Evolutionary conservation across 306 rosid species (phyloP).

Genomic region (Abrus pulchellus): DNA sequence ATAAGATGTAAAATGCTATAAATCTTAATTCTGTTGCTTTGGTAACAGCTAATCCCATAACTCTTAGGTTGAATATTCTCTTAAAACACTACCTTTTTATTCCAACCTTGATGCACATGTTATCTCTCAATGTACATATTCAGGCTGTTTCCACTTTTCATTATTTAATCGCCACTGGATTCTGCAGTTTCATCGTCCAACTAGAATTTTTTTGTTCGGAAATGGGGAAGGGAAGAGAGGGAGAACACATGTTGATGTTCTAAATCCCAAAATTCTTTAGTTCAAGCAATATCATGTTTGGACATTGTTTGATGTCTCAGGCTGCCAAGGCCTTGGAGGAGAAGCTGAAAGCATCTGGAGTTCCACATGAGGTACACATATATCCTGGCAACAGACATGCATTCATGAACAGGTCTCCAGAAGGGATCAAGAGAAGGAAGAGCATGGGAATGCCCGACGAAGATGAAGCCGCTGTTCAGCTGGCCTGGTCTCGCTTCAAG

Average conservation of each 20-base stretch:
- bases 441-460: slow-evolving; percentile 84
- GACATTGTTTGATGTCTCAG: slow-evolving; percentile 60
- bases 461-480: slow-evolving; percentile 77
- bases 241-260: slow-evolving; percentile 3
- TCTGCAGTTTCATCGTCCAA: neutral
- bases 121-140: neutral
- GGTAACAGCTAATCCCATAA: neutral
- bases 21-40: slow-evolving; percentile 5
- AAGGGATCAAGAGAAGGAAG: slow-evolving; percentile 86
- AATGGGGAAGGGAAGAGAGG: neutral
- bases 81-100: neutral
- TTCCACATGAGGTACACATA: slow-evolving; percentile 82
- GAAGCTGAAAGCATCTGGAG: slow-evolving; percentile 85
- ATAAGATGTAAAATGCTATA: neutral
- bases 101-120: neutral
- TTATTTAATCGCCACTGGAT: neutral
- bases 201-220: neutral
- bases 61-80: neutral
- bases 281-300: slow-evolving; percentile 32
- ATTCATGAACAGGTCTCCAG: slow-evolving; percentile 93
- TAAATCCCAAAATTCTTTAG: neutral
- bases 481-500: slow-evolving; percentile 93
- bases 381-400: slow-evolving; percentile 85
- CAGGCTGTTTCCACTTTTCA: neutral
- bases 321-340: slow-evolving; percentile 90